phyloP scores from a whole-genome alignment of 331 rosid genomes.

The Malus hybrid region DNA sequence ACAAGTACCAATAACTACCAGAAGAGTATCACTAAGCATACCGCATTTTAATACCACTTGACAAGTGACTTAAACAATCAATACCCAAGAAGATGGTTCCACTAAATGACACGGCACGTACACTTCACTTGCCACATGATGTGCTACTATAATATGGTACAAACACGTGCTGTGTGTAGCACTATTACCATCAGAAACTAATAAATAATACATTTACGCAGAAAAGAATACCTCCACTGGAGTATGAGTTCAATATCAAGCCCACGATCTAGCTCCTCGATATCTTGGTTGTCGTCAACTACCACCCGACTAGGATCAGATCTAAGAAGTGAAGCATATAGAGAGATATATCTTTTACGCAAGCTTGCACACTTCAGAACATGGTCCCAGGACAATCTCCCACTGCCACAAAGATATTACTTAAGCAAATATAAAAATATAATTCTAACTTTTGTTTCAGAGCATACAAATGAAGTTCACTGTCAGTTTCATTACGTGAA shows the following conservation, averaged over 20 bases:
- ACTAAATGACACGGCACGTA: too few relatives aligned
- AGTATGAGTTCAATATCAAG: constrained; percentile 87
- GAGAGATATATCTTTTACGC: constrained; percentile 73
- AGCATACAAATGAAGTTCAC: background rate
- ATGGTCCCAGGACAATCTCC: constrained; percentile 93
- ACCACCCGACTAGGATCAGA: constrained; percentile 69
- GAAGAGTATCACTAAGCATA: too few relatives aligned
- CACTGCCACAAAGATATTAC: constrained; percentile 51
- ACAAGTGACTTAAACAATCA: background rate
- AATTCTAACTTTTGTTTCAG: background rate
- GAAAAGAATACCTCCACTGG: constrained; percentile 81
- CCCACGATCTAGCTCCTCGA: constrained; percentile 75
- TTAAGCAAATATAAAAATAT: constrained; percentile 6
- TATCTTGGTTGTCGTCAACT: constrained; percentile 60
- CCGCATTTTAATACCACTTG: too few relatives aligned
- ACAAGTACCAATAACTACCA: too few relatives aligned
- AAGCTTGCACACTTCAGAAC: constrained; percentile 75
- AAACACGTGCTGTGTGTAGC: too few relatives aligned
- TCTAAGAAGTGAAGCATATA: constrained; percentile 81
- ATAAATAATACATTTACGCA: background rate
- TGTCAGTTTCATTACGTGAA: background rate
- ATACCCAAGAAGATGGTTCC: background rate
- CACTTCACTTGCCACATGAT: too few relatives aligned
- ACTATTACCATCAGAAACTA: constrained; percentile 5
- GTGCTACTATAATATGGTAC: too few relatives aligned